These are phyloP conservation scores for Mortierella polycephala DNA, from an alignment of 371 early-diverging fungal species.

Conservation along the genomic window DNA sequence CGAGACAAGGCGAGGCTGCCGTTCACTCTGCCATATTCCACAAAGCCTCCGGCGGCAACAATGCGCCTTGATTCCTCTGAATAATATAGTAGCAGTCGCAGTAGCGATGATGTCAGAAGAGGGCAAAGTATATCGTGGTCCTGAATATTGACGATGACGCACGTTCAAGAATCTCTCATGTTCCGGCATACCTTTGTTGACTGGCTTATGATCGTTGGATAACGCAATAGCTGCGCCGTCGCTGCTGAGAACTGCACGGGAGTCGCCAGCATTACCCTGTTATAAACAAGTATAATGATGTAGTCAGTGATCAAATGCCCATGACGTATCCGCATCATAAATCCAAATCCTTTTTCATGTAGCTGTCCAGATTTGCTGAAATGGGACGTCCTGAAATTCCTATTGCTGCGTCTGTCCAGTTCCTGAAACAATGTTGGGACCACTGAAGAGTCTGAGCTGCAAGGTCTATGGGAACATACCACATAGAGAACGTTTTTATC, in stretches of 20 bases:
- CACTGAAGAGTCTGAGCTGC: neutral
- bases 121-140: too few species aligned
- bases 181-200: constrained; percentile 60
- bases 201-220: constrained; percentile 96
- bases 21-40: constrained; percentile 96
- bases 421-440: neutral
- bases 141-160: too few species aligned
- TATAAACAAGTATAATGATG: neutral
- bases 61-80: constrained; percentile 85
- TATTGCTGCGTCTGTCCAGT: too few species aligned
- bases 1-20: constrained; percentile 96
- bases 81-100: neutral
- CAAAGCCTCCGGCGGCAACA: constrained; percentile 90
- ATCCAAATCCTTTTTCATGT: too few species aligned
- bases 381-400: too few species aligned
- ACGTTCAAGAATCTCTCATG: too few species aligned
- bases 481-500: constrained; percentile 63
- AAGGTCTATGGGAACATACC: constrained; percentile 35
- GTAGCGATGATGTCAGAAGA: neutral
- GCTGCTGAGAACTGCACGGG: constrained; percentile 84
- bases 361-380: too few species aligned
- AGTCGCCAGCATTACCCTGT: constrained; percentile 95
- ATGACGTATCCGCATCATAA: neutral
- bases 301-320: neutral
- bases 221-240: constrained; percentile 80